phyloP scores from a whole-genome alignment of 2,329 filamentous ascomycete genomes.

The Parascedosporium putredinis region DNA sequence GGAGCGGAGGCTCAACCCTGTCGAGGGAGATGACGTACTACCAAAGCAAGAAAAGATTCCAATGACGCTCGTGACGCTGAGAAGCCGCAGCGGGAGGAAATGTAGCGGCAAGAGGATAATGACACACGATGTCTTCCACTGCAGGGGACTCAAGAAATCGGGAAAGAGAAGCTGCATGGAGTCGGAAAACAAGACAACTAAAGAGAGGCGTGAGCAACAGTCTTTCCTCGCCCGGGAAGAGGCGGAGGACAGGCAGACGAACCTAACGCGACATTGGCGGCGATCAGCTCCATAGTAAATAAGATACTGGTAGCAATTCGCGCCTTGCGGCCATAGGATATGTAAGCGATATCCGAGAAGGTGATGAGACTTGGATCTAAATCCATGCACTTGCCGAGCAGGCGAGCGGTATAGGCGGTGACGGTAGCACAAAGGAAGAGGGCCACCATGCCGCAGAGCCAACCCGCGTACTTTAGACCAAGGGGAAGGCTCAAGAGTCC shows the following conservation, averaged over 20 bases:
- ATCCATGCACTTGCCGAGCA: slow-evolving; percentile 82
- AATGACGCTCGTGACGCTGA: slow-evolving; percentile 85
- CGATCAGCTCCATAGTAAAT: slow-evolving; percentile 79
- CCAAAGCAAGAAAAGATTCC: slow-evolving; percentile 85
- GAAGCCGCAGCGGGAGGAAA: slow-evolving; percentile 69
- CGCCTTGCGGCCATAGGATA: slow-evolving; percentile 76
- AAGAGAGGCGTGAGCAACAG: background rate
- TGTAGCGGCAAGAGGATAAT: slow-evolving; percentile 69
- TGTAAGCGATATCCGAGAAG: slow-evolving; percentile 86
- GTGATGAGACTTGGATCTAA: slow-evolving; percentile 78
- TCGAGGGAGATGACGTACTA: slow-evolving; percentile 50
- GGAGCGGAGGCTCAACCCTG: background rate
- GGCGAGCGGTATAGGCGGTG: slow-evolving; percentile 76
- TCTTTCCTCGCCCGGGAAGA: background rate
- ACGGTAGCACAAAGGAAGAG: slow-evolving; percentile 62
- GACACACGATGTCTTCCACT: slow-evolving; percentile 82
- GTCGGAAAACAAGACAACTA: slow-evolving; percentile 83
- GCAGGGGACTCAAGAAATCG: slow-evolving; percentile 48
- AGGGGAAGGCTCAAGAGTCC: slow-evolving; percentile 82
- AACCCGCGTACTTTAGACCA: slow-evolving; percentile 78
- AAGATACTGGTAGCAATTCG: slow-evolving; percentile 73
- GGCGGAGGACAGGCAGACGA: background rate
- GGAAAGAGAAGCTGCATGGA: slow-evolving; percentile 73
- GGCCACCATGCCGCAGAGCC: slow-evolving; percentile 71
- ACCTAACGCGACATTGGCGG: slow-evolving; percentile 71